phyloP scores from a whole-genome alignment of 768 basidiomycete species.

The Favolaschia claudopus region DNA sequence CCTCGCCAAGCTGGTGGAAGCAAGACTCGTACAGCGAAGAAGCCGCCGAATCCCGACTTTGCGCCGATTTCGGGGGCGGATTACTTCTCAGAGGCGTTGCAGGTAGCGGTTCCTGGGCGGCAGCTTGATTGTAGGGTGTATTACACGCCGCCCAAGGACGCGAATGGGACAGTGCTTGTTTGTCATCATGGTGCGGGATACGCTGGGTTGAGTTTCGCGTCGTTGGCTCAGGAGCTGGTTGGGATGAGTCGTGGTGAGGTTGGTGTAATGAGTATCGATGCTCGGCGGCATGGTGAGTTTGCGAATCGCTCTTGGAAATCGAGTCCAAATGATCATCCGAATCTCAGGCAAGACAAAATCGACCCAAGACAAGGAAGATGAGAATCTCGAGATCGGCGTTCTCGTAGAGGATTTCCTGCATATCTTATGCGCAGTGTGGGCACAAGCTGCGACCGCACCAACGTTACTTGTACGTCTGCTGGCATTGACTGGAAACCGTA shows the following conservation, averaged over 20 bases:
- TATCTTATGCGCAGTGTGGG: constrained; percentile 73
- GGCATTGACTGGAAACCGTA: background rate
- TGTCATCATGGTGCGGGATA: constrained; percentile 98
- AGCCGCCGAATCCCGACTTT: constrained; percentile 65
- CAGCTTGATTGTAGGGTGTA: constrained; percentile 81
- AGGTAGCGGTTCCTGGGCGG: constrained; percentile 70
- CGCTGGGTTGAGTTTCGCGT: constrained; percentile 88
- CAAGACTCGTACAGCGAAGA: constrained; percentile 39
- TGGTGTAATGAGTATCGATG: constrained; percentile 85
- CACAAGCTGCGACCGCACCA: constrained; percentile 68
- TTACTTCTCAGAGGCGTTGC: constrained; percentile 82
- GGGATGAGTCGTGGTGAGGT: constrained; percentile 70
- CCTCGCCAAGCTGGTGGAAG: constrained; percentile 37
- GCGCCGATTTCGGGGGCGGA: constrained; percentile 78
- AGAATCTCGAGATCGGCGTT: constrained; percentile 75
- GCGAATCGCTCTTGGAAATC: background rate
- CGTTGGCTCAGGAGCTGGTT: constrained; percentile 82
- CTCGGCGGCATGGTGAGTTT: constrained; percentile 82
- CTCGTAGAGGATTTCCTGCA: constrained; percentile 79
- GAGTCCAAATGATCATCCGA: background rate
- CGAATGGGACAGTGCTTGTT: constrained; percentile 74
- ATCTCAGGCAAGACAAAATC: constrained; percentile 71
- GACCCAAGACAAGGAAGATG: constrained; percentile 44
- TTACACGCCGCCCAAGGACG: constrained; percentile 73
- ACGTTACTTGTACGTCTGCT: constrained; percentile 69